These are phyloP conservation scores for Penicillium sp. DNA, from an alignment of 2,329 filamentous ascomycete genomes.

Conservation along the genomic window DNA sequence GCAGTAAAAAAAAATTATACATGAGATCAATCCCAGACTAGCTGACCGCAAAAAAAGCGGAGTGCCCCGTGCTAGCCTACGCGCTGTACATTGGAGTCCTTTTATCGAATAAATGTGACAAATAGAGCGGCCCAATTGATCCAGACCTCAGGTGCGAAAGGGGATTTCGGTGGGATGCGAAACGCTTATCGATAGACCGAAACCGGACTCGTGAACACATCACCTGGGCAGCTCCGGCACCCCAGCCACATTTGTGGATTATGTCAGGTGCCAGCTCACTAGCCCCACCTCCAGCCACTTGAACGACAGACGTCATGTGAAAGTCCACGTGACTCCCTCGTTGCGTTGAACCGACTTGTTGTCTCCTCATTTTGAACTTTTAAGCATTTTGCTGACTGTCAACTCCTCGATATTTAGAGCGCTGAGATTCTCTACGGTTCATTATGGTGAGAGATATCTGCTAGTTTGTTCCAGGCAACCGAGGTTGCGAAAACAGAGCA, in stretches of 20 bases:
- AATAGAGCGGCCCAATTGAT: constrained; percentile 27
- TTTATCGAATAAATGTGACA: constrained; percentile 26
- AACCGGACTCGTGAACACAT: neutral
- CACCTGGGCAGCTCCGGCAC: neutral
- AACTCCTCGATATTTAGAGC: neutral
- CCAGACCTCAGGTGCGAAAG: constrained; percentile 13
- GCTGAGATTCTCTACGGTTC: neutral
- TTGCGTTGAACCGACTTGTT: neutral
- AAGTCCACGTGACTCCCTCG: constrained; percentile 7
- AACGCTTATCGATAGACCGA: constrained; percentile 19
- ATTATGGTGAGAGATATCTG: constrained; percentile 20
- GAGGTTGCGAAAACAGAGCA: neutral
- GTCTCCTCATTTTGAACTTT: neutral
- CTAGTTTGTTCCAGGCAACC: neutral
- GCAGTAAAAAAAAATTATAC: constrained; percentile 9
- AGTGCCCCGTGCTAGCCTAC: constrained; percentile 22
- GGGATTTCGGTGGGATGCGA: constrained; percentile 23
- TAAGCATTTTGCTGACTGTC: neutral
- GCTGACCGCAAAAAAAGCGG: constrained; percentile 15
- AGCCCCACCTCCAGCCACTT: constrained; percentile 13
- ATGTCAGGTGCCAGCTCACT: constrained; percentile 1
- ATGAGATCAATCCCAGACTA: neutral
- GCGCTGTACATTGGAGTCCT: constrained; percentile 27
- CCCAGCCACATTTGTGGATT: constrained; percentile 5
- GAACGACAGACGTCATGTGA: constrained; percentile 18